Evolutionary conservation across 139 green algal genomes (phyloP), one percentile per base, ranked within the genome.

Genomic region (Chlamydomonas sphaeroides): DNA sequence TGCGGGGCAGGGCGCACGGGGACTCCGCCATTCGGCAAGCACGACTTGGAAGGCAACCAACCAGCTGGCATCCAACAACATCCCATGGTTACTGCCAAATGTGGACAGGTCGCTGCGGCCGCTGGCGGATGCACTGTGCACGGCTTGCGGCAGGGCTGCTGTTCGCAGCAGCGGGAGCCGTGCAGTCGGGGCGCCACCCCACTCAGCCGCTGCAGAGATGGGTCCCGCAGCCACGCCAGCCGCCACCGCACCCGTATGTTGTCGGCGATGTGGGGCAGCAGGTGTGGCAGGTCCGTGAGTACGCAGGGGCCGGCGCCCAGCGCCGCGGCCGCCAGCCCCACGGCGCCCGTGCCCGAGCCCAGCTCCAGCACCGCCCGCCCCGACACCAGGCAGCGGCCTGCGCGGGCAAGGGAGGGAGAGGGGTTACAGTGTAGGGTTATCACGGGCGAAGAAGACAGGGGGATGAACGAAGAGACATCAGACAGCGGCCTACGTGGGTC

Each of bases 241-340:
- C 6, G 63, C 17, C 41, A 74, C 76, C 76, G 49, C n/a, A 2
- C n/a, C n/a, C n/a, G n/a, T n/a, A 83, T 66, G 63, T 83, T 83
- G 14, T 65, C 76, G 25, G 48, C 23, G 10, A 83, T 39, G 76
- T 83, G 45, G 33, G 63, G 48, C 63, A 74, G 23, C 48, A 83
- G 48, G 76, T 83, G 76, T 17, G 76, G 76, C 63, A 83, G 63
- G 76, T 83, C 76, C 6, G 33, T 45, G 33, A 83, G 48, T 15
- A 41, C 30, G 26, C 74, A 63, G n/a, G 32, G 45, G 1, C n/a
- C 7, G 4, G 48, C 76, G 25, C 63, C 48, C 53, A 75, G 76
- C 33, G 23, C 25, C 3, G 76, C 42, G 0, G 76, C 74, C 30
- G 74, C 36, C n/a, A 83, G 76, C 33, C 76, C 76, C 63, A 74